phyloP scores from a whole-genome alignment of 2,329 filamentous ascomycete species.

The Hirsutella minnesotensis region DNA sequence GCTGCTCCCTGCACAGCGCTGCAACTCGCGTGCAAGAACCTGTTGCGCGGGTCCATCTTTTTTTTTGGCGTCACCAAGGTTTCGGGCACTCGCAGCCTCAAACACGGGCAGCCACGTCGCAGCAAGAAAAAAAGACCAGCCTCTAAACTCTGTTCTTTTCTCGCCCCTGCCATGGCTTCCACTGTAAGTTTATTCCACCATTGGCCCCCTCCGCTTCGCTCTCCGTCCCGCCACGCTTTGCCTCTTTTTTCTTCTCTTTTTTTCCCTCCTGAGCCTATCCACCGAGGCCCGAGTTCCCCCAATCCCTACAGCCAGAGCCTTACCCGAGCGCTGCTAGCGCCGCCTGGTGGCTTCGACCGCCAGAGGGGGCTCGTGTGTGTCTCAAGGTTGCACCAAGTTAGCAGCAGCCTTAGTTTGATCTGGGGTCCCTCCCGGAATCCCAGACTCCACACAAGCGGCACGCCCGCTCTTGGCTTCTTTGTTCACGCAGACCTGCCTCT shows the following conservation, averaged over 20 bases:
- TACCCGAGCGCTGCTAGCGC: constrained; percentile 4
- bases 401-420: constrained; percentile 15
- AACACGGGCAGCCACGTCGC: not conserved
- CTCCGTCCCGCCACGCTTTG: no score
- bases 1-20: not conserved
- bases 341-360: constrained; percentile 15
- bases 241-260: constrained; percentile 2
- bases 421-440: constrained; percentile 9
- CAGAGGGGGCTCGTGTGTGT: constrained; percentile 23
- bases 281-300: not conserved
- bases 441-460: constrained; percentile 5
- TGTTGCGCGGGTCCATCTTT: no score
- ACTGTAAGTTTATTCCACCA: constrained; percentile 28
- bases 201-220: no score
- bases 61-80: not conserved
- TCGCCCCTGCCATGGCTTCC: constrained; percentile 19
- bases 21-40: no score
- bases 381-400: constrained; percentile 22
- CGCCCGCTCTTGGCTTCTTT: constrained; percentile 1
- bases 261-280: not conserved
- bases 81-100: not conserved
- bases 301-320: not conserved
- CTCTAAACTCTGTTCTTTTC: not conserved
- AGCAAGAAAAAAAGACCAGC: not conserved
- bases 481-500: not conserved